These are phyloP conservation scores for Paecilomyces dactylethromorphus DNA, from an alignment of 2,329 filamentous ascomycete species.

Conservation along the genomic window DNA sequence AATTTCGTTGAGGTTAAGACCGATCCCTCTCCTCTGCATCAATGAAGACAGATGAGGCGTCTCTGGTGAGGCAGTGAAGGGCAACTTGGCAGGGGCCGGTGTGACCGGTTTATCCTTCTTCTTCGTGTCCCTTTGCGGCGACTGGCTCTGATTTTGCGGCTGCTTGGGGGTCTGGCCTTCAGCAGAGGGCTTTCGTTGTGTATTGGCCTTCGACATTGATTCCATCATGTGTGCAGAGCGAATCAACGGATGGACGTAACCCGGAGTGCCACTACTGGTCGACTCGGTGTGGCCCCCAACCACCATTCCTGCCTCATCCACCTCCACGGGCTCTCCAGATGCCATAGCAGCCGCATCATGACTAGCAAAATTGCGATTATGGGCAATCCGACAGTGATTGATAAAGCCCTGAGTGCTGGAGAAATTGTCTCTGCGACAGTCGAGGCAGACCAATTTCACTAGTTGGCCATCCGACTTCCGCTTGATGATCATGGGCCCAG, in stretches of 20 bases:
- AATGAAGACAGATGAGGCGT: conserved; percentile 63
- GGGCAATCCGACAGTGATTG: conserved; percentile 95
- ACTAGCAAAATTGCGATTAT: conserved; percentile 88
- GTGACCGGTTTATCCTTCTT: conserved; percentile 1
- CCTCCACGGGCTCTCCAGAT: conserved; percentile 76
- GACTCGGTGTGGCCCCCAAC: conserved; percentile 33
- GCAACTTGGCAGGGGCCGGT: conserved; percentile 14
- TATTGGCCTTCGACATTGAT: conserved; percentile 17
- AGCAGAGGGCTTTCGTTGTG: conserved; percentile 9
- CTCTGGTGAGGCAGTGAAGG: conserved; percentile 50
- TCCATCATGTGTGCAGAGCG: conserved; percentile 46
- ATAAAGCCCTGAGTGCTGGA: conserved; percentile 98
- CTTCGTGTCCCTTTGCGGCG: background rate
- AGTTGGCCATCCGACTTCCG: conserved; percentile 73
- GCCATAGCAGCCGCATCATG: conserved; percentile 89
- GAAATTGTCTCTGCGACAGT: conserved; percentile 86
- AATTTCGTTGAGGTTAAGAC: conserved; percentile 53
- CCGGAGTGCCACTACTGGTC: conserved; percentile 29
- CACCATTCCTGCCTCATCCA: conserved; percentile 50
- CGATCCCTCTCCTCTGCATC: conserved; percentile 56
- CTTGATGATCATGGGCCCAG: conserved; percentile 76
- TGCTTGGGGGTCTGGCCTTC: conserved; percentile 9
- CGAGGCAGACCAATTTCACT: conserved; percentile 84
- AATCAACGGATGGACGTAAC: conserved; percentile 58
- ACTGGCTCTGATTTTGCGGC: background rate